Evolutionary conservation across 495 filamentous ascomycete genomes (phyloP).

Genomic region (Alectoria sarmentosa): DNA sequence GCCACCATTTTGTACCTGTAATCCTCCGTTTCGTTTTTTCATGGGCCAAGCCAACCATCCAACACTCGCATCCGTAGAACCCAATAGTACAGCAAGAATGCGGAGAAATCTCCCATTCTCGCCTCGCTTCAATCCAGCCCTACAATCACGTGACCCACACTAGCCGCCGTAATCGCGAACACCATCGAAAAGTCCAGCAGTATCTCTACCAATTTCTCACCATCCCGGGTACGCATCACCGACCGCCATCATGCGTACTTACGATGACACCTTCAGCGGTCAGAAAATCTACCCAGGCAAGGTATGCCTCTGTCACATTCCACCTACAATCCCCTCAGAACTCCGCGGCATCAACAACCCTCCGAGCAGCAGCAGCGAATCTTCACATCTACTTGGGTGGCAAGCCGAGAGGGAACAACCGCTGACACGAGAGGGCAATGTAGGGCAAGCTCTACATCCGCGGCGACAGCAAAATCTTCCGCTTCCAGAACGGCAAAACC

Average conservation of each 20-base stretch:
- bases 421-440: conserved; percentile 14
- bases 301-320: conserved; percentile 52
- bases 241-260: conserved; percentile 85
- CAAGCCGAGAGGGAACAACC: background rate
- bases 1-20: background rate
- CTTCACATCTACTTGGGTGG: background rate
- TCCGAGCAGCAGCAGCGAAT: background rate
- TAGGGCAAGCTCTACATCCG: conserved; percentile 98
- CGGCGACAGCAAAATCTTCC: conserved; percentile 99
- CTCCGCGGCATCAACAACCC: background rate
- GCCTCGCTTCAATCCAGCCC: conserved; percentile 19
- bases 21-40: background rate
- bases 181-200: conserved; percentile 10
- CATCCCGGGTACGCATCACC: conserved; percentile 15
- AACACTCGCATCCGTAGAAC: background rate
- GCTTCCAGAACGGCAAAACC: conserved; percentile 99
- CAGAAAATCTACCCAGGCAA: conserved; percentile 99
- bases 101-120: background rate
- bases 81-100: background rate
- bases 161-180: conserved; percentile 9
- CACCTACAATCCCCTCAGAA: background rate
- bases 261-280: conserved; percentile 97
- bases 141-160: conserved; percentile 24
- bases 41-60: background rate
- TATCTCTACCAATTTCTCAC: background rate